phyloP scores from a whole-genome alignment of 2,329 filamentous ascomycete genomes.

The Biscogniauxia mediterranea region DNA sequence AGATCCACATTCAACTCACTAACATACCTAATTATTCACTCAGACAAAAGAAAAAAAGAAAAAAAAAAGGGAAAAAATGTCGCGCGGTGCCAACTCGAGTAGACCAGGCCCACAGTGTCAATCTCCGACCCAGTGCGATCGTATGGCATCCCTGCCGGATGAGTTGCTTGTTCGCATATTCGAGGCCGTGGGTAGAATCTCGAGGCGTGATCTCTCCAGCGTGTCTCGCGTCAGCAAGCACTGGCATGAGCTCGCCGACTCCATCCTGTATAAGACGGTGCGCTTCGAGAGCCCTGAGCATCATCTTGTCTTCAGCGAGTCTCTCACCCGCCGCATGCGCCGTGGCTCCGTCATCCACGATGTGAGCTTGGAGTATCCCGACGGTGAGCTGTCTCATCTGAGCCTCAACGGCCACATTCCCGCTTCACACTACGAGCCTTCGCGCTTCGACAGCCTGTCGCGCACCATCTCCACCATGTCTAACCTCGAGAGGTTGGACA shows the following conservation, averaged over 20 bases:
- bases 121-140: conserved; percentile 6
- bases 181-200: conserved; percentile 30
- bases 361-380: conserved; percentile 45
- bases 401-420: conserved; percentile 38
- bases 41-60: neutral
- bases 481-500: conserved; percentile 46
- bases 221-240: conserved; percentile 42
- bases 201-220: conserved; percentile 41
- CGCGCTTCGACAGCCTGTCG: conserved; percentile 42
- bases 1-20: neutral
- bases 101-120: neutral
- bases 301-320: conserved; percentile 48
- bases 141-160: conserved; percentile 36
- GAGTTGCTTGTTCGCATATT: conserved; percentile 42
- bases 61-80: neutral
- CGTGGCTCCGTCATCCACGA: conserved; percentile 47
- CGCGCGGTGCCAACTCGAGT: neutral
- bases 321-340: conserved; percentile 43
- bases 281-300: conserved; percentile 46
- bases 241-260: conserved; percentile 45
- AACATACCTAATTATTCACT: neutral
- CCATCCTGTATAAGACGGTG: conserved; percentile 46
- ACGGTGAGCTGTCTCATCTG: conserved; percentile 42
- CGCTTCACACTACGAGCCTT: conserved; percentile 31
- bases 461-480: conserved; percentile 49